phyloP scores from a whole-genome alignment of 83 land plant species.

The Diphasiastrum complanatum region DNA sequence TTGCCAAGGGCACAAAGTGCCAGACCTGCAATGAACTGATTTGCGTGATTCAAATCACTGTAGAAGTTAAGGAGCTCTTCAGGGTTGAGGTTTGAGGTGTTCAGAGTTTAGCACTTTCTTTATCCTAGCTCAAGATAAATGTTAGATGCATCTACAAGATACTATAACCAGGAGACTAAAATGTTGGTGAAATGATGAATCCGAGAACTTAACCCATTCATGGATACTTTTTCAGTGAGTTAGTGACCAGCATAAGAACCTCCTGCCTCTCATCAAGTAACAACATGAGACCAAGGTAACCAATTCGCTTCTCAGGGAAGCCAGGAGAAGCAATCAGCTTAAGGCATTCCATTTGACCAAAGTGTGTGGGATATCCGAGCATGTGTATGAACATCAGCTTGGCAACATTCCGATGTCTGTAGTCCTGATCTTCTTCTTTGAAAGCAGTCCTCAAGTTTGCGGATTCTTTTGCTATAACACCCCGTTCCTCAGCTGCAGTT shows the following conservation, averaged over 20 bases:
- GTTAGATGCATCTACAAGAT: too few relatives aligned
- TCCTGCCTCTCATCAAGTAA: constrained; percentile 99
- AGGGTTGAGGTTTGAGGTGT: too few relatives aligned
- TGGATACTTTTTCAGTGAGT: constrained; percentile 97
- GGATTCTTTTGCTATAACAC: constrained; percentile 93
- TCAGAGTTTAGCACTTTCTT: too few relatives aligned
- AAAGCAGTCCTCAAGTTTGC: constrained; percentile 88
- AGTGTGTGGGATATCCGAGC: constrained; percentile 99
- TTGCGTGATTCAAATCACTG: constrained; percentile 92
- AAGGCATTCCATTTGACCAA: constrained; percentile 99
- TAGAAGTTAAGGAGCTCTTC: constrained; percentile 45
- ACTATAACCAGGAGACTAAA: background rate
- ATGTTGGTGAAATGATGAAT: background rate
- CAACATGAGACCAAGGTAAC: constrained; percentile 96
- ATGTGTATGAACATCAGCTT: constrained; percentile 99
- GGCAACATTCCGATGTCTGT: constrained; percentile 94
- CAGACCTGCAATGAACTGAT: constrained; percentile 90
- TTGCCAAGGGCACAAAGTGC: constrained; percentile 99
- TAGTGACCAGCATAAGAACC: constrained; percentile 97
- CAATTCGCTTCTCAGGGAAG: constrained; percentile 97
- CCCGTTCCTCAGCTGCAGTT: constrained; percentile 99
- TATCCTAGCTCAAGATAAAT: too few relatives aligned
- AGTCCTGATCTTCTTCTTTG: constrained; percentile 86
- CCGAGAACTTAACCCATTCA: background rate
- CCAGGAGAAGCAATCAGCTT: constrained; percentile 92